These are phyloP conservation scores for Marasmius sp. DNA, from an alignment of 1,284 basidiomycete genomes.

Conservation along the genomic window DNA sequence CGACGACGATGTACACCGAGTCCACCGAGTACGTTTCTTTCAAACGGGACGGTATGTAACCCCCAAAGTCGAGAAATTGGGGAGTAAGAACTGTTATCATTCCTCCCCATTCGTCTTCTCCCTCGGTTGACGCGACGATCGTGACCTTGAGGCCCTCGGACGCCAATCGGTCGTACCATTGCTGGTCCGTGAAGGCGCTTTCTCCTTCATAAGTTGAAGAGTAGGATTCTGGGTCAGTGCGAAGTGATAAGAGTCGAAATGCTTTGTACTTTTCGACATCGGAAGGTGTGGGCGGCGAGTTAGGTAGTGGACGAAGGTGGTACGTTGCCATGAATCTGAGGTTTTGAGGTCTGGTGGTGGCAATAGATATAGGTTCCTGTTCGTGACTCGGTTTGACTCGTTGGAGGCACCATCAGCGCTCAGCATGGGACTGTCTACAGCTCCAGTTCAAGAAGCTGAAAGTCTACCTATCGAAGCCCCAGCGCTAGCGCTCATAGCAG, in stretches of 20 bases:
- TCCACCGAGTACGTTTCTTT: constrained; percentile 16
- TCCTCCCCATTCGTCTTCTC: constrained; percentile 28
- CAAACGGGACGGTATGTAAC: constrained; percentile 14
- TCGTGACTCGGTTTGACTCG: too few relatives aligned
- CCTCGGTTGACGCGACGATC: constrained; percentile 23
- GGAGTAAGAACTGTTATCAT: constrained; percentile 29
- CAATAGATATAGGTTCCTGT: too few relatives aligned
- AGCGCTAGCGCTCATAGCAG: too few relatives aligned
- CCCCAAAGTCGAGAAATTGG: constrained; percentile 15
- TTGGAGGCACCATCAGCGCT: too few relatives aligned
- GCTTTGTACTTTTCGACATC: constrained; percentile 26
- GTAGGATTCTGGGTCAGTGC: constrained; percentile 33
- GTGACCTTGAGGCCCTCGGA: constrained; percentile 19
- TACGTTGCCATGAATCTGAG: background rate
- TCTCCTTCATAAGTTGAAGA: constrained; percentile 33
- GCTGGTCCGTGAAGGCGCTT: constrained; percentile 24
- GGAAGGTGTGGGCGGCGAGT: constrained; percentile 16
- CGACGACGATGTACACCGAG: constrained; percentile 26
- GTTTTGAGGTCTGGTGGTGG: background rate
- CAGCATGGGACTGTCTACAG: too few relatives aligned
- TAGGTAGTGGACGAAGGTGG: background rate
- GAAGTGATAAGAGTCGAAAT: constrained; percentile 33
- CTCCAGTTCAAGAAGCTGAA: too few relatives aligned
- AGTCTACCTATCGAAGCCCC: too few relatives aligned
- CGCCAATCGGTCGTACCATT: constrained; percentile 32